Evolutionary conservation across 495 filamentous ascomycete genomes (phyloP).

Genomic region (Bacidia gigantensis): DNA sequence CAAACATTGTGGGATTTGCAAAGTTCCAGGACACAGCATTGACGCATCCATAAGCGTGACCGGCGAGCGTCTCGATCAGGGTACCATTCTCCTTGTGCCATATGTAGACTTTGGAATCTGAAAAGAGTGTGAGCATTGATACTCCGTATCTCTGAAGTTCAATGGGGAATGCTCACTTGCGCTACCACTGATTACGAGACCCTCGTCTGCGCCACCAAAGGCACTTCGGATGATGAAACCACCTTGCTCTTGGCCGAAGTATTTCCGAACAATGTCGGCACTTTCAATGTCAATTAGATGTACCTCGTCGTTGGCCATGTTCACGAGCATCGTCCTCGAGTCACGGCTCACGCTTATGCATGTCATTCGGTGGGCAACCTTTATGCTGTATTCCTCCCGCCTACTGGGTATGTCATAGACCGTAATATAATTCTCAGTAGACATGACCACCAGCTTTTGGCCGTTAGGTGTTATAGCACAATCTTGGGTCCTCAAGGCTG

Average conservation of each 20-base stretch:
- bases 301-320: conserved; percentile 59
- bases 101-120: conserved; percentile 69
- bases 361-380: conserved; percentile 52
- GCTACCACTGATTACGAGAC: conserved; percentile 79
- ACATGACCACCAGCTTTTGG: conserved; percentile 61
- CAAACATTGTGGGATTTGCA: conserved; percentile 68
- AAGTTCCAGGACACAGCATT: conserved; percentile 94
- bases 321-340: conserved; percentile 67
- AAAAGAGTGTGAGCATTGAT: background rate
- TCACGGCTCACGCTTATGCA: conserved; percentile 72
- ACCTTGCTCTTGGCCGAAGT: conserved; percentile 56
- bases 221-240: conserved; percentile 63
- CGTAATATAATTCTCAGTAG: conserved; percentile 52
- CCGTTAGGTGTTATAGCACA: conserved; percentile 70
- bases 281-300: conserved; percentile 64
- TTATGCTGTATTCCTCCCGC: conserved; percentile 58
- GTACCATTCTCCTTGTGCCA: conserved; percentile 77
- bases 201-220: conserved; percentile 83
- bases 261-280: conserved; percentile 55
- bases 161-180: conserved; percentile 46
- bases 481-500: conserved; percentile 68
- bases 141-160: background rate
- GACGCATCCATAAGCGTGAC: conserved; percentile 60
- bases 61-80: conserved; percentile 61
- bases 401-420: conserved; percentile 69